phyloP scores from a whole-genome alignment of 202 grass and related monocot genomes.

The Carex arenaria region DNA sequence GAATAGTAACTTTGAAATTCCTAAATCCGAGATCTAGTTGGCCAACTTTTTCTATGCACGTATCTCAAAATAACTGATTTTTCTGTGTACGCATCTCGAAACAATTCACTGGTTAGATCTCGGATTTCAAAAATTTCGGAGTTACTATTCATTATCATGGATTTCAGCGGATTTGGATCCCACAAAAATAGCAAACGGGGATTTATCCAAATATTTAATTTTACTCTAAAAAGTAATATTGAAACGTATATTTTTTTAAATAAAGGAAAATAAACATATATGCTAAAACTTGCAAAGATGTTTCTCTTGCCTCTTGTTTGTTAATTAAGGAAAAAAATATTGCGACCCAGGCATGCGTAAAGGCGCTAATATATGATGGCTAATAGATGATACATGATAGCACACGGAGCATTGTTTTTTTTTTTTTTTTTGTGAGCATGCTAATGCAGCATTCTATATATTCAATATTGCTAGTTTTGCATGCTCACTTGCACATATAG shows the following conservation, averaged over 20 bases:
- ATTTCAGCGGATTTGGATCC: too few species aligned
- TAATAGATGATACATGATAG: not conserved
- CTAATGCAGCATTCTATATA: not conserved
- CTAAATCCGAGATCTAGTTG: too few species aligned
- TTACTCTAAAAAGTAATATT: not conserved
- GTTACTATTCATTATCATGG: too few species aligned
- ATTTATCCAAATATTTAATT: not conserved
- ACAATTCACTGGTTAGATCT: too few species aligned
- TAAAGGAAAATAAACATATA: not conserved
- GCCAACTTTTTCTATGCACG: too few species aligned
- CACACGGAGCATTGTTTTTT: not conserved
- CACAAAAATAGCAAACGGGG: not conserved
- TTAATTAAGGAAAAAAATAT: not conserved
- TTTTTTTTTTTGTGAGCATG: not conserved
- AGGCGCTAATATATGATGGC: not conserved
- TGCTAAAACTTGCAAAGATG: too few species aligned
- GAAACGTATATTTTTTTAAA: not conserved
- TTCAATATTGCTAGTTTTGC: not conserved
- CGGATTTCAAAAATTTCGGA: too few species aligned
- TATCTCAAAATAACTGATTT: too few species aligned
- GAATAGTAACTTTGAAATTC: too few species aligned
- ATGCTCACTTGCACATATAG: too few species aligned
- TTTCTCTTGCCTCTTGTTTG: not conserved
- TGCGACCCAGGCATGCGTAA: not conserved
- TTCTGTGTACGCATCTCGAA: too few species aligned